Percentiles rank a stretch among this genome's conserved stretches.
Conservation (phyloP, 441 rosid species). For the Populus tomentosa region DNA sequence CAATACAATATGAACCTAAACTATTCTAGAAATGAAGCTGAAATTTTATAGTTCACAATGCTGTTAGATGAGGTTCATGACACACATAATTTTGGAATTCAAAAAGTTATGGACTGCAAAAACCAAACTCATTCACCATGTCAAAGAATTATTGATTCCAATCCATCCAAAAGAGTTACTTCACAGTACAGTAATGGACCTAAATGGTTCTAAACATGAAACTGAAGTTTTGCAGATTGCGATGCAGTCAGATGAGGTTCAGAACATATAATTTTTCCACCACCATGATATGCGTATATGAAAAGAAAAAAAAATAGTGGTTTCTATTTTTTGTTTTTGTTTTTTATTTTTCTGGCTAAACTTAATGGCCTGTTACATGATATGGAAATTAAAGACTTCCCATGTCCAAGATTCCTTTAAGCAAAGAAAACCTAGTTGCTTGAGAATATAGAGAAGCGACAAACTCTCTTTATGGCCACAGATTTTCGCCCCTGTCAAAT, state of each 20-base stretch:
- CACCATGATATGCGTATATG: background rate
- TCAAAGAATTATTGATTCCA: background rate
- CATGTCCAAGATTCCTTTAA: background rate
- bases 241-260: background rate
- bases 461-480: background rate
- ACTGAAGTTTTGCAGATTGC: background rate
- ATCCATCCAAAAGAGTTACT: background rate
- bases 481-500: background rate
- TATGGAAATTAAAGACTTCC: background rate
- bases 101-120: background rate
- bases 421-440: background rate
- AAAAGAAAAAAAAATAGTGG: background rate
- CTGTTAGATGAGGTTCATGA: background rate
- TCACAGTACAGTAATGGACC: background rate
- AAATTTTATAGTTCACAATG: background rate
- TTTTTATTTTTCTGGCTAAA: background rate
- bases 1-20: background rate
- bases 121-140: background rate
- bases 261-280: background rate
- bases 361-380: background rate
- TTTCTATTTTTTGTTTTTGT: background rate
- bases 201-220: background rate
- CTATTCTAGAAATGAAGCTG: background rate
- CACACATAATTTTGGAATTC: background rate
- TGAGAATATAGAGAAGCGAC: background rate